Evolutionary conservation across 2,329 filamentous ascomycete species (phyloP).

Genomic region (Penicillium vulpinum): DNA sequence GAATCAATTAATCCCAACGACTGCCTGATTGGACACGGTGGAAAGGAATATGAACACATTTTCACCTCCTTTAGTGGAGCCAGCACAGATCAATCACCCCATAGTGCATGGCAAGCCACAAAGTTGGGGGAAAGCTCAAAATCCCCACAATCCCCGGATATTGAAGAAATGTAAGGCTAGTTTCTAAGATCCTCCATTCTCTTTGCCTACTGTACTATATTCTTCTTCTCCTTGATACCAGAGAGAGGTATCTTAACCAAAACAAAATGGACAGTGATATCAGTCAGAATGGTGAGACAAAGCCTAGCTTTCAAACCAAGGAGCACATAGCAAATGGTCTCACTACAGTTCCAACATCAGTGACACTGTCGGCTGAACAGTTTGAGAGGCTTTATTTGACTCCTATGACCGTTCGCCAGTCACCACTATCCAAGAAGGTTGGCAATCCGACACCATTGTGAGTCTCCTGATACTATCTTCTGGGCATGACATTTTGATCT

Average conservation of each 20-base stretch:
- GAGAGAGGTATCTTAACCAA: neutral
- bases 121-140: neutral
- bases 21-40: neutral
- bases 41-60: neutral
- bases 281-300: conserved; percentile 9
- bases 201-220: neutral
- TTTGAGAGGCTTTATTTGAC: conserved; percentile 38
- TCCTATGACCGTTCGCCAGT: conserved; percentile 34
- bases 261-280: conserved; percentile 10
- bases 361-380: conserved; percentile 36
- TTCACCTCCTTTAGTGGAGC: neutral
- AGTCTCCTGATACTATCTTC: neutral
- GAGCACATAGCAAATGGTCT: conserved; percentile 7
- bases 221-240: neutral
- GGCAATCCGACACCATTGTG: conserved; percentile 39
- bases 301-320: conserved; percentile 3
- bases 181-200: neutral
- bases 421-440: conserved; percentile 30
- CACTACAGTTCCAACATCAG: conserved; percentile 19
- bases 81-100: neutral
- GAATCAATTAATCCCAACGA: neutral
- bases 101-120: neutral
- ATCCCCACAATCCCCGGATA: neutral
- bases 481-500: neutral
- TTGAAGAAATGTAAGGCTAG: neutral